Conservation (phyloP, 352 stramenopile genomes). For the Phytophthora macrochlamydospora region DNA sequence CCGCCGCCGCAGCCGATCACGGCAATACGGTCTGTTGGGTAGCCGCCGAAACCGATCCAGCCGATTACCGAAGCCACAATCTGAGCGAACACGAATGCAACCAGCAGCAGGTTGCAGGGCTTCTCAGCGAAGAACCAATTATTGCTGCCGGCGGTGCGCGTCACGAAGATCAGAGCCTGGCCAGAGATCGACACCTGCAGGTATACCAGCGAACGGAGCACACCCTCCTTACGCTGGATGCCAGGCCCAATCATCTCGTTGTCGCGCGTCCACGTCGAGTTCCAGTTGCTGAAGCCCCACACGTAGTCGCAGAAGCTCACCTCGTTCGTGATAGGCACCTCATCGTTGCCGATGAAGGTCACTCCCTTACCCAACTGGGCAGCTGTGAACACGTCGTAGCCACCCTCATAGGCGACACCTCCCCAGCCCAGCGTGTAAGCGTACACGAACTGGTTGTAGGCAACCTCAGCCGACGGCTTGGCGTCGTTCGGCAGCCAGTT, state of each 20-base stretch:
- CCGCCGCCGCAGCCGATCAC: slow-evolving; percentile 66
- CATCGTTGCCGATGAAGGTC: slow-evolving; percentile 60
- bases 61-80: slow-evolving; percentile 66
- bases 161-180: slow-evolving; percentile 79
- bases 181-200: slow-evolving; percentile 78
- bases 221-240: slow-evolving; percentile 68
- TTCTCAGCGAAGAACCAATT: slow-evolving; percentile 79
- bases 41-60: slow-evolving; percentile 69
- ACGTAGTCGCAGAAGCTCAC: slow-evolving; percentile 71
- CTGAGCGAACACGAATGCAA: slow-evolving; percentile 75
- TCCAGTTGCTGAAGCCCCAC: slow-evolving; percentile 74
- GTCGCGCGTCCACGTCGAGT: slow-evolving; percentile 66
- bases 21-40: slow-evolving; percentile 65
- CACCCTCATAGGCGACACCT: slow-evolving; percentile 30
- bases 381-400: slow-evolving; percentile 53
- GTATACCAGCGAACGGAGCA: slow-evolving; percentile 72
- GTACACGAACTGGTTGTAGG: slow-evolving; percentile 65
- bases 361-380: slow-evolving; percentile 57
- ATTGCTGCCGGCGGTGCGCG: slow-evolving; percentile 72
- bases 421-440: slow-evolving; percentile 52
- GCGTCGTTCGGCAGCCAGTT: slow-evolving; percentile 45
- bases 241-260: slow-evolving; percentile 69
- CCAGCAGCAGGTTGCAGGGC: slow-evolving; percentile 60
- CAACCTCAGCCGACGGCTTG: slow-evolving; percentile 44
- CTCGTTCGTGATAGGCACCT: slow-evolving; percentile 67